Conservation (phyloP, 2,329 filamentous ascomycete species). For the Botrytis pseudocinerea region DNA sequence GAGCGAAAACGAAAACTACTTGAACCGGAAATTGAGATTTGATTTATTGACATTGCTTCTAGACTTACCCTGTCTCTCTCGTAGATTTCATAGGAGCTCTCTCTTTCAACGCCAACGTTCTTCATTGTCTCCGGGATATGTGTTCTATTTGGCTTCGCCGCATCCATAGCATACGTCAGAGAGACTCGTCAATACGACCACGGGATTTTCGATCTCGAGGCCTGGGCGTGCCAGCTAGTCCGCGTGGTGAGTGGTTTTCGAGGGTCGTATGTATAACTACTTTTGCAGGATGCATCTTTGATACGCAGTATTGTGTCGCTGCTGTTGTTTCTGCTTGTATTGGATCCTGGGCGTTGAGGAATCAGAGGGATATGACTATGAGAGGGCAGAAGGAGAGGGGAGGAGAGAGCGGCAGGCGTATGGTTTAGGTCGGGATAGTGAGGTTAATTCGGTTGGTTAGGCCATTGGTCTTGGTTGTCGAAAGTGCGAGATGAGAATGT, state of each 20-base stretch:
- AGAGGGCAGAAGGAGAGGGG: background rate
- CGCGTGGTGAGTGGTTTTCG: background rate
- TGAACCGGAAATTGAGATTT: background rate
- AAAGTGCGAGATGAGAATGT: background rate
- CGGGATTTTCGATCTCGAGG: background rate
- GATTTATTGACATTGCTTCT: background rate
- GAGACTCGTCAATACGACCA: background rate
- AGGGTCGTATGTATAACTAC: background rate
- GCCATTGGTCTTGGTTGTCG: background rate
- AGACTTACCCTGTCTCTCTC: background rate
- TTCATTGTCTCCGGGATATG: background rate
- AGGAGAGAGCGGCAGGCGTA: background rate
- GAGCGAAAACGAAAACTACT: background rate
- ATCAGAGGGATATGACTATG: background rate
- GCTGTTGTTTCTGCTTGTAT: background rate
- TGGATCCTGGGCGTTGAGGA: background rate
- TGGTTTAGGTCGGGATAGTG: background rate
- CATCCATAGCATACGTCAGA: background rate
- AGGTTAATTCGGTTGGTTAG: background rate
- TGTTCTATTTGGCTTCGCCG: background rate
- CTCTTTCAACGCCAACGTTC: background rate
- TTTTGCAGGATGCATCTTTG: background rate
- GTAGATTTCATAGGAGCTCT: background rate
- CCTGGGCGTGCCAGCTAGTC: background rate
- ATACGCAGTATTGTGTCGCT: background rate